Conservation (phyloP, 1,284 basidiomycete genomes). For the Trametes pubescens region DNA sequence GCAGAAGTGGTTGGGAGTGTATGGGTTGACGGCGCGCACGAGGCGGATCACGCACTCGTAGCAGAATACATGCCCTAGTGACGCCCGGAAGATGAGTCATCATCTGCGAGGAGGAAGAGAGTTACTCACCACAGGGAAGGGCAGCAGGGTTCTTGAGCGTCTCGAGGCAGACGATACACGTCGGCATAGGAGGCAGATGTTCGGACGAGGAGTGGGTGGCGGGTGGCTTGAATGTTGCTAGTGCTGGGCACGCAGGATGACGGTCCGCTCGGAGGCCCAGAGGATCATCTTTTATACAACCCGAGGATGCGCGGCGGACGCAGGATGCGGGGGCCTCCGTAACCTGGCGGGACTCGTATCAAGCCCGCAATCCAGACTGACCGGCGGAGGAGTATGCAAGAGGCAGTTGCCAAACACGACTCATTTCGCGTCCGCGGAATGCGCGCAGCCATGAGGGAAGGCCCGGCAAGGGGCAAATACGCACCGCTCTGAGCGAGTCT, state of each 20-base stretch:
- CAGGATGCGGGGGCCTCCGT: slow-evolving; percentile 17
- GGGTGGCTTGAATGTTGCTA: neutral
- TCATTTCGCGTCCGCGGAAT: slow-evolving; percentile 11
- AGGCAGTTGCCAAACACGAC: slow-evolving; percentile 25
- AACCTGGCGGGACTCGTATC: slow-evolving; percentile 33
- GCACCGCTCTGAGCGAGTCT: slow-evolving; percentile 18
- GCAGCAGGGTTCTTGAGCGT: slow-evolving; percentile 58
- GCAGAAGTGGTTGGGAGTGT: slow-evolving; percentile 57
- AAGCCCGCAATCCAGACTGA: slow-evolving; percentile 25
- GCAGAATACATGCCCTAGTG: slow-evolving; percentile 67
- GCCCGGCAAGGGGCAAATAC: slow-evolving; percentile 13
- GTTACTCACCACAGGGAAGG: slow-evolving; percentile 63
- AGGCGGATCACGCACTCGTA: slow-evolving; percentile 57
- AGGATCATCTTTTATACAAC: slow-evolving; percentile 21
- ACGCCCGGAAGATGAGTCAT: neutral
- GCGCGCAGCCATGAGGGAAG: slow-evolving; percentile 6
- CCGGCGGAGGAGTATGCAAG: slow-evolving; percentile 9
- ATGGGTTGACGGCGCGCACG: slow-evolving; percentile 54
- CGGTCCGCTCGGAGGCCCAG: neutral
- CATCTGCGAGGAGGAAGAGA: neutral
- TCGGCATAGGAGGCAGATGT: slow-evolving; percentile 42
- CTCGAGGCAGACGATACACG: slow-evolving; percentile 64
- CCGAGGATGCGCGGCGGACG: slow-evolving; percentile 13
- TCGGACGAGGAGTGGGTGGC: neutral
- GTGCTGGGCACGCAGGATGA: slow-evolving; percentile 9